A percentile compares a stretch with the other conserved stretches of the same genome.
Conservation (phyloP, 1,139 yeast genomes). For the Magnusiomyces ingens region DNA sequence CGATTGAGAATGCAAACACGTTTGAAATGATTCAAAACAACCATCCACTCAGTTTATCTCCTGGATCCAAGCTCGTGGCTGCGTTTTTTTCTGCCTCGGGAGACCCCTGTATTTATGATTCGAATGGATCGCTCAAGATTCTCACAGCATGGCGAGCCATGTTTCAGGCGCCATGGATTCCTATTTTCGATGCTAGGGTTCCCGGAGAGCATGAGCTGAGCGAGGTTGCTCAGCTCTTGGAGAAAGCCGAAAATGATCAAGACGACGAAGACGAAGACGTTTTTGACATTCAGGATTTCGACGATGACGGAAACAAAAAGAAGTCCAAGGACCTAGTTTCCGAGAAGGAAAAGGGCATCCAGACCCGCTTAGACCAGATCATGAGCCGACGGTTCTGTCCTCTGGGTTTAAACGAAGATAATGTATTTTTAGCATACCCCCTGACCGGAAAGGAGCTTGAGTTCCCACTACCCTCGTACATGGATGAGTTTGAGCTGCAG, state of each 20-base stretch:
- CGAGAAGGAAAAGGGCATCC: constrained; percentile 38
- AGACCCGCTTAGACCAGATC: background rate
- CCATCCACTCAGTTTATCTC: constrained; percentile 32
- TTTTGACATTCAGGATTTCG: too few relatives aligned
- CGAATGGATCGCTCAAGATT: constrained; percentile 64
- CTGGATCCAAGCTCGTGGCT: constrained; percentile 36
- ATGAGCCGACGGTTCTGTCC: constrained; percentile 64
- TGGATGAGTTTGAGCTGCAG: constrained; percentile 57
- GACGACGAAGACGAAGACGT: too few relatives aligned
- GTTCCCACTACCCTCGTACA: constrained; percentile 77
- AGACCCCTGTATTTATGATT: constrained; percentile 82
- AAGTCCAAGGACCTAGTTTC: constrained; percentile 25
- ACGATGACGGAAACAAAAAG: too few relatives aligned
- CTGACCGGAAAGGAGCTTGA: constrained; percentile 56
- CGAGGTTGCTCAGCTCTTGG: too few relatives aligned
- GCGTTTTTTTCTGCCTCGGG: constrained; percentile 77
- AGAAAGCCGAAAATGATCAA: too few relatives aligned
- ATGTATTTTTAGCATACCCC: constrained; percentile 64
- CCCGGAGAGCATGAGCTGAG: constrained; percentile 19
- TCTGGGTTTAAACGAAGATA: constrained; percentile 57
- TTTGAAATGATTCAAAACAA: constrained; percentile 36
- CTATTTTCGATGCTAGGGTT: constrained; percentile 61
- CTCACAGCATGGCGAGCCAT: constrained; percentile 70
- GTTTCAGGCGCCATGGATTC: constrained; percentile 79
- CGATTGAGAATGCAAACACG: constrained; percentile 34